Evolutionary conservation across 805 yeast species (phyloP).

Genomic region (Suhomyces prunicola): DNA sequence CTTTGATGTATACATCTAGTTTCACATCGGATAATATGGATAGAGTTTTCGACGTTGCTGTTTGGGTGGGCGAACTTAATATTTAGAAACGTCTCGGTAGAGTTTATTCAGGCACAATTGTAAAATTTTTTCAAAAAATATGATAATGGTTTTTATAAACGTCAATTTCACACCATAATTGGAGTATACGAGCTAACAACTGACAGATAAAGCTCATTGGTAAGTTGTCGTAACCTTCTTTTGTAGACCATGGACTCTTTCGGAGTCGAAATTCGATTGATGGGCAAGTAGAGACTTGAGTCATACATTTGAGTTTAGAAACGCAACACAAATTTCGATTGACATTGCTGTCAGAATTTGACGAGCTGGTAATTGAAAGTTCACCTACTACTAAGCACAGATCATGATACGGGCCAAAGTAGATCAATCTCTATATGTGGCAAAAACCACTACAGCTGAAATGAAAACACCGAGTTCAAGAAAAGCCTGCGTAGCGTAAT

Average conservation of each 20-base stretch:
- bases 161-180: background rate
- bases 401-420: no score
- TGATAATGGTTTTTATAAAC: no score
- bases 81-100: background rate
- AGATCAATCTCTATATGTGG: no score
- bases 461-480: background rate
- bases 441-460: background rate
- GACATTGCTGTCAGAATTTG: background rate
- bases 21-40: background rate
- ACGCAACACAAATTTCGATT: no score
- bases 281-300: background rate
- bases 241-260: background rate
- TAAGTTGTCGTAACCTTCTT: background rate
- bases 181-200: background rate
- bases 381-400: background rate
- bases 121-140: no score
- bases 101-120: background rate
- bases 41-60: background rate
- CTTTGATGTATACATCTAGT: background rate
- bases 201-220: background rate
- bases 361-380: background rate
- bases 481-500: slow-evolving; percentile 57
- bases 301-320: no score
- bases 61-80: background rate
- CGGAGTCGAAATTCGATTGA: background rate